Evolutionary conservation across 1,284 basidiomycete genomes (phyloP).

Genomic region (Sparassis latifolia): DNA sequence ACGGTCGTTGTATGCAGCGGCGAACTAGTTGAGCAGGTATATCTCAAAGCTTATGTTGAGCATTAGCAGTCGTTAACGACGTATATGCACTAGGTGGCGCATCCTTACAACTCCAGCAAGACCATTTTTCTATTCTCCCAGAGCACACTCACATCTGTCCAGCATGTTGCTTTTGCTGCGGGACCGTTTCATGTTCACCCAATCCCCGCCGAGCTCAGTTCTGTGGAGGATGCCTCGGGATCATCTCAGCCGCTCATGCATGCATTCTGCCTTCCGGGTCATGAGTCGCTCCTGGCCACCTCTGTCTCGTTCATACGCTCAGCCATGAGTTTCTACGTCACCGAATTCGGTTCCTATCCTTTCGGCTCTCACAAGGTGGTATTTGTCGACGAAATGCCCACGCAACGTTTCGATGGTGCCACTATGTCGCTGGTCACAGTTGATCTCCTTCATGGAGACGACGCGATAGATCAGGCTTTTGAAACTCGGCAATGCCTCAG

Average conservation of each 20-base stretch:
- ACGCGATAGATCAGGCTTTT: constrained; percentile 90
- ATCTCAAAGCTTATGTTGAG: constrained; percentile 15
- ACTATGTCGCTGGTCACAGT: constrained; percentile 79
- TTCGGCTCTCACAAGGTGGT: constrained; percentile 94
- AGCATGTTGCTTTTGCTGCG: constrained; percentile 94
- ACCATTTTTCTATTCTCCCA: constrained; percentile 94
- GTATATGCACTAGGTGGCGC: constrained; percentile 59
- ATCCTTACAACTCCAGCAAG: constrained; percentile 92
- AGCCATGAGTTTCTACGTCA: constrained; percentile 89
- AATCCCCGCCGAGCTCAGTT: constrained; percentile 56
- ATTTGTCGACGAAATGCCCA: constrained; percentile 88
- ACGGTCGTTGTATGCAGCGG: constrained; percentile 91
- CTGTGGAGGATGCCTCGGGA: constrained; percentile 53
- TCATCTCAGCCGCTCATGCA: constrained; percentile 83
- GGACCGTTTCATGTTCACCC: constrained; percentile 87
- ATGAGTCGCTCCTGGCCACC: constrained; percentile 61
- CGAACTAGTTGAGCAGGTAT: constrained; percentile 87
- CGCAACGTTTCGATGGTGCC: constrained; percentile 77
- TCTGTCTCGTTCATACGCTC: constrained; percentile 78
- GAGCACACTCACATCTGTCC: constrained; percentile 83
- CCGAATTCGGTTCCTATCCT: constrained; percentile 94
- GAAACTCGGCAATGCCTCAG: constrained; percentile 85
- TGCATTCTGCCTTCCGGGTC: constrained; percentile 89
- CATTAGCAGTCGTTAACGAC: not conserved
- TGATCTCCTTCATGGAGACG: constrained; percentile 83